phyloP scores from a whole-genome alignment of 768 basidiomycete species.

The Boletus reticulatus region DNA sequence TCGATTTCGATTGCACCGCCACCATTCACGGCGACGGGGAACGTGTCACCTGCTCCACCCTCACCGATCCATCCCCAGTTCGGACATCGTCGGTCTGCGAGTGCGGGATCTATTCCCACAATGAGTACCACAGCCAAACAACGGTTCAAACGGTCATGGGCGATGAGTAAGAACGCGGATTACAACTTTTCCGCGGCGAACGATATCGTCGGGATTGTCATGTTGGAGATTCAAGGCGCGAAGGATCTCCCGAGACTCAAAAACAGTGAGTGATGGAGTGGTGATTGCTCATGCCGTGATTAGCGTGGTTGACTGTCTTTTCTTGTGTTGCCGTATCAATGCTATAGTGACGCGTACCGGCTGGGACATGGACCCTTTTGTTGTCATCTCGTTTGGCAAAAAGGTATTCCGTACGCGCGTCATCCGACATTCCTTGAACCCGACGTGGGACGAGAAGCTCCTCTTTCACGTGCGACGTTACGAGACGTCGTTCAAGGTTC shows the following conservation, averaged over 20 bases:
- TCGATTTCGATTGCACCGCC: slow-evolving; percentile 15
- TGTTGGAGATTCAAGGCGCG: slow-evolving; percentile 87
- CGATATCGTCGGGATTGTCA: slow-evolving; percentile 92
- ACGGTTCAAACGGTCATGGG: slow-evolving; percentile 42
- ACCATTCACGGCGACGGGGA: slow-evolving; percentile 7
- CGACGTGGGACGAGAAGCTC: slow-evolving; percentile 92
- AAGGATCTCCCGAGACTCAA: slow-evolving; percentile 80
- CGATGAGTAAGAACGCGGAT: slow-evolving; percentile 34
- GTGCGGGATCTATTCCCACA: slow-evolving; percentile 29
- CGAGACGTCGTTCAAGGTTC: slow-evolving; percentile 74
- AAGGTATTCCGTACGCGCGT: slow-evolving; percentile 94
- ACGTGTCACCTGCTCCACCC: slow-evolving; percentile 13
- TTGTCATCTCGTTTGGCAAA: slow-evolving; percentile 93
- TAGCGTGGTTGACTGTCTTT: not conserved
- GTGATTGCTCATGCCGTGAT: not conserved
- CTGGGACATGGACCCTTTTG: slow-evolving; percentile 98
- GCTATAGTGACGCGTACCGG: slow-evolving; percentile 74
- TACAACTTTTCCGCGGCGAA: slow-evolving; percentile 68
- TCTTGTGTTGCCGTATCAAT: not conserved
- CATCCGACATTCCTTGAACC: slow-evolving; percentile 81
- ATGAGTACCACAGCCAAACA: slow-evolving; percentile 26
- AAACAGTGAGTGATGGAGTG: slow-evolving; percentile 70
- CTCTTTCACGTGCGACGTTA: slow-evolving; percentile 92
- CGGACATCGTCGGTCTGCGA: slow-evolving; percentile 31
- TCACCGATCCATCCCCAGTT: slow-evolving; percentile 22